Conservation (phyloP, 1,139 yeast genomes). For the Diutina mesorugosa region DNA sequence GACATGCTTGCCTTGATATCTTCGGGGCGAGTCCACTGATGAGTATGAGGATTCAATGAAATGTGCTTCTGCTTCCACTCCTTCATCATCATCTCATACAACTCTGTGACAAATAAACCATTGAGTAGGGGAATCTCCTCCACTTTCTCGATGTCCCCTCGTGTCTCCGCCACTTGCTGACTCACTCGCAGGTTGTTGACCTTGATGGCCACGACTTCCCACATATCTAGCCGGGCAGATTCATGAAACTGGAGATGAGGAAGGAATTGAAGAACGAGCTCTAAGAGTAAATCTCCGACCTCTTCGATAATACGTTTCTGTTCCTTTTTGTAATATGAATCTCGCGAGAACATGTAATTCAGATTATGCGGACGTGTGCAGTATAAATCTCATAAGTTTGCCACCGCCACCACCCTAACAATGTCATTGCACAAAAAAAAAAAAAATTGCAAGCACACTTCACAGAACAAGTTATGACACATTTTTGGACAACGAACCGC, state of each 20-base stretch:
- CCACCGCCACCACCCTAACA: neutral
- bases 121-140: conserved; percentile 1
- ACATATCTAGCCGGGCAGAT: neutral
- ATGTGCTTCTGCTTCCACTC: neutral
- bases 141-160: neutral
- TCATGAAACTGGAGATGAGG: neutral
- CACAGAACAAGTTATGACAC: neutral
- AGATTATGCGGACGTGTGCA: neutral
- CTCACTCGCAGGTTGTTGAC: neutral
- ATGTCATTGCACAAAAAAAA: neutral
- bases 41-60: neutral
- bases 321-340: conserved; percentile 1
- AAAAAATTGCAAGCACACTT: no score
- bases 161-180: neutral
- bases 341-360: neutral
- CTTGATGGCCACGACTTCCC: conserved; percentile 1
- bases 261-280: conserved; percentile 1
- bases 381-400: neutral
- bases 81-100: neutral
- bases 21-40: neutral
- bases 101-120: neutral
- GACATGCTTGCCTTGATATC: neutral
- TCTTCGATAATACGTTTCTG: neutral
- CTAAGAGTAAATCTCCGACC: neutral
- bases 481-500: neutral